Evolutionary conservation across 2,329 filamentous ascomycete species (phyloP).

Genomic region (Juglanconis oblonga): DNA sequence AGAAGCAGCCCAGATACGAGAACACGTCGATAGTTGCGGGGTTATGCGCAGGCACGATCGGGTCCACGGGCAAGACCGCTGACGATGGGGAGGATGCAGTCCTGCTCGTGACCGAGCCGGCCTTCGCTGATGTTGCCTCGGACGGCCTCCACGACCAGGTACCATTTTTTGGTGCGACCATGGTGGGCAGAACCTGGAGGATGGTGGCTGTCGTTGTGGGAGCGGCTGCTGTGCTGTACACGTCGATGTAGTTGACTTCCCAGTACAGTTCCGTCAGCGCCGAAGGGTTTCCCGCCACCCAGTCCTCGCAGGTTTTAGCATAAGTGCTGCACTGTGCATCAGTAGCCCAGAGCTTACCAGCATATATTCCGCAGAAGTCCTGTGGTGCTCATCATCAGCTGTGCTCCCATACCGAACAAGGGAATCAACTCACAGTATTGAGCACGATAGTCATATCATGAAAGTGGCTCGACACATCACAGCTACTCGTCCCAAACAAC

Average conservation of each 20-base stretch:
- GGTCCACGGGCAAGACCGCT: conserved; percentile 4
- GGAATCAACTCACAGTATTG: conserved; percentile 50
- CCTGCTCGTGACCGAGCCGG: not conserved
- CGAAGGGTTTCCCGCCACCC: conserved; percentile 42
- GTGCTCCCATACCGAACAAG: not conserved
- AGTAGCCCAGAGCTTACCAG: conserved; percentile 45
- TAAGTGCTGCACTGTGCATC: conserved; percentile 35
- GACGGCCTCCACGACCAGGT: not conserved
- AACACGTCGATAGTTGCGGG: conserved; percentile 12
- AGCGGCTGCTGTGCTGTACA: conserved; percentile 30
- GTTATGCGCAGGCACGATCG: conserved; percentile 8
- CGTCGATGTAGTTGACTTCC: conserved; percentile 55
- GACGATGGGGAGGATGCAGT: not conserved
- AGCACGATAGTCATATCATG: conserved; percentile 68
- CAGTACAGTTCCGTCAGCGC: conserved; percentile 43
- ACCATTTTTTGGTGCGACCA: not conserved
- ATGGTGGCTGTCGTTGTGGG: not conserved
- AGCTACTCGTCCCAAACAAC: conserved; percentile 61
- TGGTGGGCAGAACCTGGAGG: not conserved
- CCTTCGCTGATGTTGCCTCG: not conserved
- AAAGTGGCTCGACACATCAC: conserved; percentile 66
- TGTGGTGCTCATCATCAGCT: conserved; percentile 22
- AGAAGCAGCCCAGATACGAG: conserved; percentile 25
- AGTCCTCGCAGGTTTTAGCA: conserved; percentile 45
- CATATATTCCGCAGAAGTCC: conserved; percentile 78